A percentile compares a stretch with the other conserved stretches of the same genome.
Evolutionary conservation across 2,329 filamentous ascomycete species (phyloP).

Genomic region (Didymosphaeria variabile): DNA sequence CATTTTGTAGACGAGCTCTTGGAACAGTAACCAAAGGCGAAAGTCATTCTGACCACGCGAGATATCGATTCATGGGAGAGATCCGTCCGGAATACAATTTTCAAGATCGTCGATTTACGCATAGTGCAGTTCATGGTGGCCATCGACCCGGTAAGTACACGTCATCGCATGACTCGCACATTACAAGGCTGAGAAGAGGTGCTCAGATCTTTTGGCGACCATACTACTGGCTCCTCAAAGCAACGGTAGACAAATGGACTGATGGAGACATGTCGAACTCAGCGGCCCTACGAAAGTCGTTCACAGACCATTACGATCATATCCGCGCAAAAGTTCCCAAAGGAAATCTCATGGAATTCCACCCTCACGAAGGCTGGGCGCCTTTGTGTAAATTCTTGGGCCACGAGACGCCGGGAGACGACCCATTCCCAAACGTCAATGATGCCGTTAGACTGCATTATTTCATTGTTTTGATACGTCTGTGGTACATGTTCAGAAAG

Average conservation of each 20-base stretch:
- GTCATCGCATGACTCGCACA: background rate
- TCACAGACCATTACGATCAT: slow-evolving; percentile 34
- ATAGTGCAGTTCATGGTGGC: slow-evolving; percentile 23
- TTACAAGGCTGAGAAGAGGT: background rate
- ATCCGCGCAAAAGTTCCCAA: slow-evolving; percentile 34
- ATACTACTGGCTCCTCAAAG: background rate
- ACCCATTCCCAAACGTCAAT: slow-evolving; percentile 29
- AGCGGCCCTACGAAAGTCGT: slow-evolving; percentile 19
- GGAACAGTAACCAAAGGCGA: slow-evolving; percentile 33
- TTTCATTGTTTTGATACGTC: background rate
- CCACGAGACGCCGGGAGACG: slow-evolving; percentile 26
- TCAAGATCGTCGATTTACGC: slow-evolving; percentile 35
- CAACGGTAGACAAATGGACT: slow-evolving; percentile 6
- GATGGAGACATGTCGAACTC: slow-evolving; percentile 30
- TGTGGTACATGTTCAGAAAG: background rate
- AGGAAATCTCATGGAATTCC: slow-evolving; percentile 37
- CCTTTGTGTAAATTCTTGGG: slow-evolving; percentile 41
- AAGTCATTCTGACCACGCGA: slow-evolving; percentile 45
- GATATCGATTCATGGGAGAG: slow-evolving; percentile 37
- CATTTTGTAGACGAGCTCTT: slow-evolving; percentile 14
- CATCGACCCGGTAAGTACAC: slow-evolving; percentile 3
- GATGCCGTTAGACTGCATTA: slow-evolving; percentile 21
- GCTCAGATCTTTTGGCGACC: slow-evolving; percentile 12
- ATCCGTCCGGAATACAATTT: slow-evolving; percentile 38
- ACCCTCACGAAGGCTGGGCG: slow-evolving; percentile 37